These are phyloP conservation scores for Fusarium succisae DNA, from an alignment of 2,329 filamentous ascomycete genomes.

Conservation along the genomic window DNA sequence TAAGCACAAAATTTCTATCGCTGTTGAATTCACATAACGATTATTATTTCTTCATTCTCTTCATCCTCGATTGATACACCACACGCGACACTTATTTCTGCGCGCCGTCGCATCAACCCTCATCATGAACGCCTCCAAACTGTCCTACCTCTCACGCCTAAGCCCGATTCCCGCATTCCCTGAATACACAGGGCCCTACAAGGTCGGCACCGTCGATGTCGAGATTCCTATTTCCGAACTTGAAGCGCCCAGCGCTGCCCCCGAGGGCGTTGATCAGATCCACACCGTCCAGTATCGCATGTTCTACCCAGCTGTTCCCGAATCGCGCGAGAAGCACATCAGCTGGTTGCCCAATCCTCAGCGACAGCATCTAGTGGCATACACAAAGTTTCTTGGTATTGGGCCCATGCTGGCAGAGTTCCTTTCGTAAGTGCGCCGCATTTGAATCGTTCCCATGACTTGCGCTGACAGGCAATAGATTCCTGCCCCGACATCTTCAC, in stretches of 20 bases:
- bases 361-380: constrained; percentile 76
- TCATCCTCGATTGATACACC: neutral
- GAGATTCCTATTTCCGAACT: constrained; percentile 77
- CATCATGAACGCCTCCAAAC: constrained; percentile 46
- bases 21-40: neutral
- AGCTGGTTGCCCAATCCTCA: constrained; percentile 84
- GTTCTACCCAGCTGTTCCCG: constrained; percentile 76
- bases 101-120: neutral
- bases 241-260: constrained; percentile 61
- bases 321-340: constrained; percentile 66
- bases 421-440: constrained; percentile 61
- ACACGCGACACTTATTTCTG: neutral
- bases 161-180: constrained; percentile 79
- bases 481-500: constrained; percentile 75
- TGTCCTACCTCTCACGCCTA: constrained; percentile 63
- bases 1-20: neutral
- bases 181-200: constrained; percentile 75
- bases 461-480: constrained; percentile 53
- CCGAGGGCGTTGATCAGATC: constrained; percentile 65
- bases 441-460: too few species aligned
- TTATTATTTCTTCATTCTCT: neutral
- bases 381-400: constrained; percentile 79
- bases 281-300: constrained; percentile 82
- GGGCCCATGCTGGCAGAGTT: constrained; percentile 65
- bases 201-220: constrained; percentile 77